Base-by-base conservation (phyloP, 2,329 filamentous ascomycete genomes). In the Myrmaecium sp. region DNA sequence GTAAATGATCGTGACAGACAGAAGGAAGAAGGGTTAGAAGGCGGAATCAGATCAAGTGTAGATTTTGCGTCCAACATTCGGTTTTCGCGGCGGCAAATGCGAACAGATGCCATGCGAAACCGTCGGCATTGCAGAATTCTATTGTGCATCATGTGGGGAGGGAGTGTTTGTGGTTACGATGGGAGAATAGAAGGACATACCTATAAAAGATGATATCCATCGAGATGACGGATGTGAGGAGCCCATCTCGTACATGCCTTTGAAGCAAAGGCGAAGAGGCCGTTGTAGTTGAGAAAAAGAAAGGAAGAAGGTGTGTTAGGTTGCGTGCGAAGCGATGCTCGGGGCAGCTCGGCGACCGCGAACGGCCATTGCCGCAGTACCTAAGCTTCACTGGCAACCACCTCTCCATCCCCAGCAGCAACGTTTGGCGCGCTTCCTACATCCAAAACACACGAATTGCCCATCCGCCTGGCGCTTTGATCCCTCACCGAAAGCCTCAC, bases 31-130 rank as follows among this genome's bases (percentile, higher is more conserved):
- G n/a, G n/a, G n/a, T n/a, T n/a, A n/a, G n/a, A n/a, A n/a, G n/a
- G n/a, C n/a, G n/a, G n/a, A n/a, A n/a, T 58, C 55, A 59, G 55
- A 52, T 56, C 47, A 58, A 57, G 49, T 58, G 56, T 61, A 61
- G 54, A 55, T 45, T 51, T 43, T 42, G 43, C 46, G 44, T 50
- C 60, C 57, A 43, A 46, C 58, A 56, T 51, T 35, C 46, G 48
- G 46, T 33, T 47, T 39, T n/a, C 41, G 25, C 38, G 23, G 21
- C 7, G n/a, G 14, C 18, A 17, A 28, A 25, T 14, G 25, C 25
- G 17, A 27, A n/a, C n/a, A n/a, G n/a, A n/a, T n/a, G 33, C 34
- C 30, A 39, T 40, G 42, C 39, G 30, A 37, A 34, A 46, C 46
- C 52, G 44, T 61, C 46, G 43, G 58, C 43, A 58, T 61, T 61